These are phyloP conservation scores for Monosporascus sp. DNA, from an alignment of 2,329 filamentous ascomycete genomes.

Conservation along the genomic window DNA sequence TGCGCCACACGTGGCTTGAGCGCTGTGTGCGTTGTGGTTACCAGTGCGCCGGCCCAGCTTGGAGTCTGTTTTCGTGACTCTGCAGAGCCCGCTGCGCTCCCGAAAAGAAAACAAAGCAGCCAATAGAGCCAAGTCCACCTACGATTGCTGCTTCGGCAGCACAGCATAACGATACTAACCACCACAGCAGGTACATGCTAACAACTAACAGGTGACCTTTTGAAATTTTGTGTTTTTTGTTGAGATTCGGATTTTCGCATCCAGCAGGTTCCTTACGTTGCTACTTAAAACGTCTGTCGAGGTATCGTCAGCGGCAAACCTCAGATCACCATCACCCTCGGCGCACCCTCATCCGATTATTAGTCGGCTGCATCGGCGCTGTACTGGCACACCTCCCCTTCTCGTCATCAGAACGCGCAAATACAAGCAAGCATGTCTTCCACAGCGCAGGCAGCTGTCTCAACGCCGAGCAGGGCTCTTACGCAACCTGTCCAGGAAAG, in stretches of 20 bases:
- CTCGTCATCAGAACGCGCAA: neutral
- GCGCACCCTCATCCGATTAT: neutral
- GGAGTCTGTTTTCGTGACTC: neutral
- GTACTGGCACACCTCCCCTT: neutral
- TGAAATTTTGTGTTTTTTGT: neutral
- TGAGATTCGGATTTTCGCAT: neutral
- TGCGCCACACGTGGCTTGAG: neutral
- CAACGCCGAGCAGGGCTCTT: conserved; percentile 28
- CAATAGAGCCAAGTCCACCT: neutral
- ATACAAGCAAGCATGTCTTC: conserved; percentile 24
- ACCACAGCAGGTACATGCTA: neutral
- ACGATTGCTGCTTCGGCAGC: neutral
- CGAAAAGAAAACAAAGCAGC: neutral
- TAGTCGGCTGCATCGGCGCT: neutral
- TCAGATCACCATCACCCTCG: neutral
- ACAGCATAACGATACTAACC: neutral
- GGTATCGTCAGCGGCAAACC: too few relatives aligned
- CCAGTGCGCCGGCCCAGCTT: neutral
- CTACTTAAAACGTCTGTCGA: neutral
- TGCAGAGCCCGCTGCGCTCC: neutral
- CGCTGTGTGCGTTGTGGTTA: neutral
- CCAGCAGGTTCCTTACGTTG: neutral
- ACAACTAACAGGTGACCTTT: neutral
- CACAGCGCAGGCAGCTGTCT: conserved; percentile 33
- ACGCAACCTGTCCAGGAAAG: conserved; percentile 38